Evolutionary conservation across 345 rosid species (phyloP).

Genomic region (Balakata baccata): DNA sequence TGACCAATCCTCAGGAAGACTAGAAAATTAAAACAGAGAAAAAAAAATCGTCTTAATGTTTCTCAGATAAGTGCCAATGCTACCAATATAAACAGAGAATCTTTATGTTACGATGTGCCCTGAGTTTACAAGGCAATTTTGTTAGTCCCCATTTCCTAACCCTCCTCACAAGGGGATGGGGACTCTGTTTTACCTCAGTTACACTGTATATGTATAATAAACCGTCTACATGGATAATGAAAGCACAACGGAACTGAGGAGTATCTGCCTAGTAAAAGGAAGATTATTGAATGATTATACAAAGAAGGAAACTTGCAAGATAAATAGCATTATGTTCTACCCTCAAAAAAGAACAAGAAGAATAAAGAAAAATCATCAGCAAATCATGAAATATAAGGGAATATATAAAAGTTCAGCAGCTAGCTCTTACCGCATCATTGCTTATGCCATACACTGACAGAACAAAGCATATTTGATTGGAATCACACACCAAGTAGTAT

Average conservation of each 20-base stretch:
- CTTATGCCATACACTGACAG: constrained; percentile 56
- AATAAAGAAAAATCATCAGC: neutral
- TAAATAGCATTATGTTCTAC: neutral
- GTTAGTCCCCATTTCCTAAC: neutral
- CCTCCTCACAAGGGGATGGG: neutral
- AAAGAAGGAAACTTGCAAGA: constrained; percentile 5
- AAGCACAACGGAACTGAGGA: neutral
- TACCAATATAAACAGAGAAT: neutral
- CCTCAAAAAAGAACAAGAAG: neutral
- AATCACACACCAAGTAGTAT: constrained; percentile 60
- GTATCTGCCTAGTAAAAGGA: neutral
- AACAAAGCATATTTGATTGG: constrained; percentile 54
- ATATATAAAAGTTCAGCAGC: constrained; percentile 6
- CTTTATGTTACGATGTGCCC: neutral
- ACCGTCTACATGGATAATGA: neutral
- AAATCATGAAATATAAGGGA: neutral
- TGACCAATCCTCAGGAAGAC: neutral
- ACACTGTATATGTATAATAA: neutral
- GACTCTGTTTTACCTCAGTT: neutral
- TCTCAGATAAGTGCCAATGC: neutral
- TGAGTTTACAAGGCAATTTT: neutral
- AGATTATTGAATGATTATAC: neutral
- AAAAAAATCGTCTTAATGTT: neutral
- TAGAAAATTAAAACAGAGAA: neutral
- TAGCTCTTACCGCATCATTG: constrained; percentile 46